These are phyloP conservation scores for Diaporthe destruens DNA, from an alignment of 2,329 filamentous ascomycete genomes.

Conservation along the genomic window DNA sequence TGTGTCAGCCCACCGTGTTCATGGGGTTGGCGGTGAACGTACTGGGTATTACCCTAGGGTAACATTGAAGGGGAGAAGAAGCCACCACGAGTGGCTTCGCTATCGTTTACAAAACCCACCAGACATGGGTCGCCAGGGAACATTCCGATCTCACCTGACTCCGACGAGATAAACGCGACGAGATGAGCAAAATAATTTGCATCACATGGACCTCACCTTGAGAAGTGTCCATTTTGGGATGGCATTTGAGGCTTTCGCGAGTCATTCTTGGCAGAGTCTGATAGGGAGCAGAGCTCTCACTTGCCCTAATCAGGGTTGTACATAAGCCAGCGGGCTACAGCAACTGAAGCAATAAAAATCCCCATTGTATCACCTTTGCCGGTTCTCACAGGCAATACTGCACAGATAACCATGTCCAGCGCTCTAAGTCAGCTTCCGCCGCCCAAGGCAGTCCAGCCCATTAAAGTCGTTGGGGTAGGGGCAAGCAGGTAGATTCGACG, in stretches of 20 bases:
- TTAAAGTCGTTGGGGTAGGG: slow-evolving; percentile 15
- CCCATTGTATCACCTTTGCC: background rate
- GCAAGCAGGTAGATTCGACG: slow-evolving; percentile 6
- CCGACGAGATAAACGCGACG: background rate
- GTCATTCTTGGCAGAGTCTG: slow-evolving; percentile 1
- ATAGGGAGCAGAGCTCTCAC: background rate
- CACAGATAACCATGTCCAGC: background rate
- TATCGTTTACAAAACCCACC: background rate
- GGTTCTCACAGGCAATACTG: background rate
- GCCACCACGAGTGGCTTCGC: background rate
- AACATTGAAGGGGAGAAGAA: background rate
- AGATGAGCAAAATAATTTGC: background rate
- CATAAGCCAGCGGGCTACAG: background rate
- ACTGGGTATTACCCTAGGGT: no score
- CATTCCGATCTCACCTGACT: background rate
- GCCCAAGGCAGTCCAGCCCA: slow-evolving; percentile 5
- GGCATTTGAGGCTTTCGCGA: background rate
- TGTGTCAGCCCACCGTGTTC: no score
- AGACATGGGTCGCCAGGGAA: background rate
- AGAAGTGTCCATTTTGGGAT: background rate
- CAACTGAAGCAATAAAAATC: background rate
- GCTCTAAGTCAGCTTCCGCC: slow-evolving; percentile 9
- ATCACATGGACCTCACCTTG: background rate
- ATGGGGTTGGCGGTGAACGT: background rate
- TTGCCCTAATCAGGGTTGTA: background rate